phyloP scores from a whole-genome alignment of 495 filamentous ascomycete species.

The Chaetomium fimeti region DNA sequence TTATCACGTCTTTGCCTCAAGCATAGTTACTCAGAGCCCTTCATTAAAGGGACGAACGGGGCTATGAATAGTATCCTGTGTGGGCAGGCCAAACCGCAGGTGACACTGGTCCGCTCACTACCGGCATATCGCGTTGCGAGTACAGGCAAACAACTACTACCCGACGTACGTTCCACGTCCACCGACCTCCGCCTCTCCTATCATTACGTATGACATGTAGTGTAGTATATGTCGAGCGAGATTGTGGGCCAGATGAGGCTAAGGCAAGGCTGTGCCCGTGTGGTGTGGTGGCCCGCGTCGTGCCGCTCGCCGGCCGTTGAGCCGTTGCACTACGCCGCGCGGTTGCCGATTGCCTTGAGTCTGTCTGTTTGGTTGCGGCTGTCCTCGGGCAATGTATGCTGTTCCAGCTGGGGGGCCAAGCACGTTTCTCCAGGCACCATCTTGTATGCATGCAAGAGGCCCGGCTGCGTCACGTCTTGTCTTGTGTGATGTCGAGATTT shows the following conservation, averaged over 20 bases:
- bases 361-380: neutral
- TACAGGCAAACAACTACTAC: neutral
- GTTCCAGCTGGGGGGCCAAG: too few relatives aligned
- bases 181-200: too few relatives aligned
- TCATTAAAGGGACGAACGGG: neutral
- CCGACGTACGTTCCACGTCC: too few relatives aligned
- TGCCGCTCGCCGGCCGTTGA: neutral
- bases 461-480: too few relatives aligned
- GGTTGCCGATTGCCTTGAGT: neutral
- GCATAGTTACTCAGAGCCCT: too few relatives aligned
- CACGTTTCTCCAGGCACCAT: too few relatives aligned
- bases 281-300: neutral
- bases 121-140: slow-evolving; percentile 12
- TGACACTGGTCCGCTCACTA: slow-evolving; percentile 3
- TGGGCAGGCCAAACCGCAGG: neutral
- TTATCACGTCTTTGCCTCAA: too few relatives aligned
- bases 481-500: neutral
- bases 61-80: neutral
- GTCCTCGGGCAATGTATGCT: neutral
- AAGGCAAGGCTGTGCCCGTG: slow-evolving; percentile 4
- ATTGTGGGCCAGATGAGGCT: neutral
- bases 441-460: too few relatives aligned
- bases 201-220: neutral
- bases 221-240: neutral
- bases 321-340: neutral